These are phyloP conservation scores for Penicillium samsonianum DNA, from an alignment of 495 filamentous ascomycete genomes.

Conservation along the genomic window DNA sequence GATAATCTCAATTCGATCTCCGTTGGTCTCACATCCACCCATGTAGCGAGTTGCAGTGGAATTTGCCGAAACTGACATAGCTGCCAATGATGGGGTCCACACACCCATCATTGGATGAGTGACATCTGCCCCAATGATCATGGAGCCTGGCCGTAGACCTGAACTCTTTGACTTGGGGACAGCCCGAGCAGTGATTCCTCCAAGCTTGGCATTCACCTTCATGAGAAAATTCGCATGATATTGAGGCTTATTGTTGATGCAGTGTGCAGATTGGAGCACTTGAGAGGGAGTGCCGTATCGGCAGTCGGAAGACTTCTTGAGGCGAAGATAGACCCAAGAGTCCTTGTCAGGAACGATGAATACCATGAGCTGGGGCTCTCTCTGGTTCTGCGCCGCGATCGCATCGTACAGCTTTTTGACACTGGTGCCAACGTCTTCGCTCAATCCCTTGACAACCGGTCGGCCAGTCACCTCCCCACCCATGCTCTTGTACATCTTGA, in stretches of 20 bases:
- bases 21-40: slow-evolving; percentile 76
- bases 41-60: slow-evolving; percentile 65
- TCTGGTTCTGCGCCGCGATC: slow-evolving; percentile 47
- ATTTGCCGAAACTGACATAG: slow-evolving; percentile 83
- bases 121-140: slow-evolving; percentile 87
- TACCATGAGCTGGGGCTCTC: slow-evolving; percentile 63
- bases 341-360: slow-evolving; percentile 71
- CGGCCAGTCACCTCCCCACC: slow-evolving; percentile 61
- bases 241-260: slow-evolving; percentile 62
- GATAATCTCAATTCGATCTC: slow-evolving; percentile 74
- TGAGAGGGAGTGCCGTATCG: slow-evolving; percentile 78
- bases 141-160: slow-evolving; percentile 53
- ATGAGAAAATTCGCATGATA: slow-evolving; percentile 87
- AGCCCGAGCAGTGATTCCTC: slow-evolving; percentile 66
- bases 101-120: slow-evolving; percentile 75
- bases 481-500: slow-evolving; percentile 64
- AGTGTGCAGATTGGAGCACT: slow-evolving; percentile 62
- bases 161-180: slow-evolving; percentile 34
- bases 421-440: slow-evolving; percentile 51
- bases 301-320: slow-evolving; percentile 84
- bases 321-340: slow-evolving; percentile 63
- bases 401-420: slow-evolving; percentile 55
- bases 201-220: slow-evolving; percentile 97
- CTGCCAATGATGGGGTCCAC: slow-evolving; percentile 72
- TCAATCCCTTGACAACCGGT: slow-evolving; percentile 31